phyloP scores from a whole-genome alignment of 2,329 filamentous ascomycete species.

The Aspergillus jensenii region DNA sequence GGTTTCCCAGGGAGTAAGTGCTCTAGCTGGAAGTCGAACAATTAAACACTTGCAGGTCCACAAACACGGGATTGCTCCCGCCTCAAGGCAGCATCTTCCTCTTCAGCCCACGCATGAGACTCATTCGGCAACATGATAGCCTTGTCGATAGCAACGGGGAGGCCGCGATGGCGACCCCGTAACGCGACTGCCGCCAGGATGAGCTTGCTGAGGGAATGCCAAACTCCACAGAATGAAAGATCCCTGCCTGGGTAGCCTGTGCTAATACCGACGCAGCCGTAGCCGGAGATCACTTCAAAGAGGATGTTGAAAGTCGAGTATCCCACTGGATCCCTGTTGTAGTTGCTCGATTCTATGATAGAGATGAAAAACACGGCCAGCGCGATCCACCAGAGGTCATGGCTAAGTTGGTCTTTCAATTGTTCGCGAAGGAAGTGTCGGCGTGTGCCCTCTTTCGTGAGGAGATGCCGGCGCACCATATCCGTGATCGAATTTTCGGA shows the following conservation, averaged over 20 bases:
- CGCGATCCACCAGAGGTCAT: constrained; percentile 67
- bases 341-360: constrained; percentile 60
- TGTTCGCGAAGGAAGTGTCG: constrained; percentile 56
- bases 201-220: constrained; percentile 58
- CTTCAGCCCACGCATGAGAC: constrained; percentile 41
- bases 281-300: constrained; percentile 49
- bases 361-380: constrained; percentile 61
- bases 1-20: not conserved
- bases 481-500: constrained; percentile 26
- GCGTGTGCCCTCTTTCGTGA: constrained; percentile 35
- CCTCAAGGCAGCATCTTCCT: constrained; percentile 40
- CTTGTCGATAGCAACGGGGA: constrained; percentile 58
- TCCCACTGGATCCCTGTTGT: constrained; percentile 50
- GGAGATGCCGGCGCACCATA: constrained; percentile 26
- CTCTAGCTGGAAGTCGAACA: not conserved
- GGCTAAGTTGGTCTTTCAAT: constrained; percentile 63
- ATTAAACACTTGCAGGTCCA: not conserved
- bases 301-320: constrained; percentile 62
- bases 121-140: constrained; percentile 46
- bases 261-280: constrained; percentile 63
- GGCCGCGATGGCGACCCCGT: constrained; percentile 55
- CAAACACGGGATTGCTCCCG: constrained; percentile 27
- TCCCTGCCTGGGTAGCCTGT: constrained; percentile 55
- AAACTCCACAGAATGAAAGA: constrained; percentile 57
- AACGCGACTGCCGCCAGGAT: constrained; percentile 60